Evolutionary conservation across 768 basidiomycete genomes (phyloP), one percentile per base, ranked within the genome.

Genomic region (Rhizopogon sp.): DNA sequence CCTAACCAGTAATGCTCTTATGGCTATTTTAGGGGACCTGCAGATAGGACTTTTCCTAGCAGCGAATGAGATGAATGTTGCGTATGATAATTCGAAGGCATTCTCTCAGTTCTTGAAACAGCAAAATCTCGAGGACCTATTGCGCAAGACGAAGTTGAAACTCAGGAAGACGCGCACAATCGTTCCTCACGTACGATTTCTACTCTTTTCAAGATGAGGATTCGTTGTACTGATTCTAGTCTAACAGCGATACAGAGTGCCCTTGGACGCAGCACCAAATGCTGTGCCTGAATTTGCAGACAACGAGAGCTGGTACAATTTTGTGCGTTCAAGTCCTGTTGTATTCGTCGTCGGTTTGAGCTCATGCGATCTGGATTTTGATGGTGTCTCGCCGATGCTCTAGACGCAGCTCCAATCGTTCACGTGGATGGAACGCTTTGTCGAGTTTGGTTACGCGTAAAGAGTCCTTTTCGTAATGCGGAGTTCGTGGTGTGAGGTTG

Each of bases 31-130:
- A 51, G 39, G 22, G 39, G 50, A 29, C n/a, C 9, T 53, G 35
- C n/a, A 53, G n/a, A 49, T 53, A 14, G 33, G 53, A 6, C 1
- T 49, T 2, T 58, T 39, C 37, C 50, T 66, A 4, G 44, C 58
- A 25, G 46, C 59, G 59, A 3, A 40, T 22, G 55, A 54, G 14
- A 25, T 58, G 1, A 60, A 67, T 11, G 55, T 57, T 5, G 46
- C 72, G 14, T 68, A 76, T 54, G 77, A 79, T 37, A 72, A 63
- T 47, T 78, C 71, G 8, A 55, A 60, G 39, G 58, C 71, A 2
- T 79, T 79, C 56, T 52, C 57, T 28, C 56, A 59, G 44, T 77
- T 68, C 60, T 64, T 76, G 57, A 64, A 61, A 39, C 58, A 63
- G 39, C 62, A 66, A 49, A 65, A 69, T 9, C 56, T 70, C 3